A percentile compares a stretch with the other conserved stretches of the same genome.
phyloP scores from a whole-genome alignment of 1,284 basidiomycete genomes.

The Rhodofomes roseus region DNA sequence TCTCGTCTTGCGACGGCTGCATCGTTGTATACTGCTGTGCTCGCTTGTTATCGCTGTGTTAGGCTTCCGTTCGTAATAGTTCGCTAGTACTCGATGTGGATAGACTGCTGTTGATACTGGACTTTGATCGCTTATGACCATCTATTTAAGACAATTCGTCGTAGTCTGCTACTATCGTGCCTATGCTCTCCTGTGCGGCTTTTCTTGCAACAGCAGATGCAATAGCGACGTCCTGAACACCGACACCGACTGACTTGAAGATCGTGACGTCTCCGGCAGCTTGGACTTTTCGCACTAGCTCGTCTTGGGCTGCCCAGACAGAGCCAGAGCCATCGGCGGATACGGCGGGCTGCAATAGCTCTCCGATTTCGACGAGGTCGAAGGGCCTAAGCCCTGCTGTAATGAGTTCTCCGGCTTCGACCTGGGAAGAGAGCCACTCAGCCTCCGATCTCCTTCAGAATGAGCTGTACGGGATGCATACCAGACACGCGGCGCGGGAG shows the following conservation, averaged over 20 bases:
- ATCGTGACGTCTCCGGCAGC: slow-evolving; percentile 51
- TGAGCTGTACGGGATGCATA: slow-evolving; percentile 9
- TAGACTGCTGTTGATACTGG: background rate
- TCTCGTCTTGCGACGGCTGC: background rate
- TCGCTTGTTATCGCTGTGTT: background rate
- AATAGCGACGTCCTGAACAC: slow-evolving; percentile 74
- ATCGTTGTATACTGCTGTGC: background rate
- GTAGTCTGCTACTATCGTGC: slow-evolving; percentile 36
- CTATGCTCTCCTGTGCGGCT: slow-evolving; percentile 36
- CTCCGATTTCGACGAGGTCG: slow-evolving; percentile 58
- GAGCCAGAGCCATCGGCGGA: slow-evolving; percentile 2
- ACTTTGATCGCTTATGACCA: slow-evolving; percentile 2
- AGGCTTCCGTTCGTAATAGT: background rate
- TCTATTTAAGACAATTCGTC: slow-evolving; percentile 21
- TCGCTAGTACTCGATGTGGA: background rate
- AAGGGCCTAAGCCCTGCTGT: slow-evolving; percentile 36
- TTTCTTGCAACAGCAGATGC: slow-evolving; percentile 41
- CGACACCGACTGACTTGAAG: slow-evolving; percentile 78
- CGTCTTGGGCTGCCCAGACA: slow-evolving; percentile 13
- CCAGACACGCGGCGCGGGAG: slow-evolving; percentile 60
- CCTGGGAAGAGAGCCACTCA: slow-evolving; percentile 9
- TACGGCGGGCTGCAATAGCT: slow-evolving; percentile 37
- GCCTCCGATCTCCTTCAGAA: background rate
- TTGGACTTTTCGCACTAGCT: slow-evolving; percentile 29
- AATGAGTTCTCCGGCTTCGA: slow-evolving; percentile 79